Percentiles rank a stretch among this genome's conserved stretches.
phyloP scores from a whole-genome alignment of 169 alveolate genomes.

The Perkinsus olseni region DNA sequence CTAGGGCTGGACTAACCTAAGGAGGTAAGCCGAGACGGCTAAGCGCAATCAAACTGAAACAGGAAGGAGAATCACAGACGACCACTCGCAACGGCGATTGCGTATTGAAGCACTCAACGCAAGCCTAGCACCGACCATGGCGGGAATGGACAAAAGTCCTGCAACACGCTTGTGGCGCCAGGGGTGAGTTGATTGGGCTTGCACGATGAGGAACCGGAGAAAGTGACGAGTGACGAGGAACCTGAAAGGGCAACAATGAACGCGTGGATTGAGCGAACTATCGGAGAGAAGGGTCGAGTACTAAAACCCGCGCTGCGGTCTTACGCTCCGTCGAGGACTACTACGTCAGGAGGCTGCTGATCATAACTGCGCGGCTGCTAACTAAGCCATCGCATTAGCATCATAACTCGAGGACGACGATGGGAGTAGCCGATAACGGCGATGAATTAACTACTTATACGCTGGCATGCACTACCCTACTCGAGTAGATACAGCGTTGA shows the following conservation, averaged over 20 bases:
- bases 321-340: too few species aligned
- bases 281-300: too few species aligned
- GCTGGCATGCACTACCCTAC: neutral
- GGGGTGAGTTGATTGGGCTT: neutral
- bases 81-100: neutral
- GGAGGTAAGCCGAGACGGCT: neutral
- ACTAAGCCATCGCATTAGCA: too few species aligned
- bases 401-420: too few species aligned
- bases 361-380: too few species aligned
- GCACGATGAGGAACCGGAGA: neutral
- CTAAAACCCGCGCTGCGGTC: too few species aligned
- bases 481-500: neutral
- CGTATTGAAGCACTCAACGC: neutral
- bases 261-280: too few species aligned
- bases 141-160: neutral
- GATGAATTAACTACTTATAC: neutral
- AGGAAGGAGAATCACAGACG: neutral
- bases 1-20: neutral
- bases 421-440: neutral
- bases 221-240: too few species aligned
- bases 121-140: neutral
- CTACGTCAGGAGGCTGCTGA: too few species aligned
- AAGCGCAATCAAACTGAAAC: neutral
- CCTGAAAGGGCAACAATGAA: too few species aligned
- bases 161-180: neutral